Evolutionary conservation across 2,329 filamentous ascomycete species (phyloP).

Genomic region (Fusarium kyushuense): DNA sequence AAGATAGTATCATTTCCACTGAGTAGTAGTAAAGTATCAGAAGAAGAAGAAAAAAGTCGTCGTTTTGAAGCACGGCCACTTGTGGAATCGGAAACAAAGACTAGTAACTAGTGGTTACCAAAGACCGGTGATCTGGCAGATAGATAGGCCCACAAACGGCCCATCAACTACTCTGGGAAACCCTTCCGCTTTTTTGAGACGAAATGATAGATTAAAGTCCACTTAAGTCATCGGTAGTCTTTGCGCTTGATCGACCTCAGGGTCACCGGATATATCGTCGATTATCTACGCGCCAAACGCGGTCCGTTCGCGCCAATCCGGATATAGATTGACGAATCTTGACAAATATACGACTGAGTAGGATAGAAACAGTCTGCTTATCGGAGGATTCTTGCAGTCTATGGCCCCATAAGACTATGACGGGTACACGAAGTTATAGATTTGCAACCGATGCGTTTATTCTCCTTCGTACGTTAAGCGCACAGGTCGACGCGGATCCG

Average conservation of each 20-base stretch:
- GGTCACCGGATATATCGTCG: not conserved
- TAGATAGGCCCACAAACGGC: not conserved
- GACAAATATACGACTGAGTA: too few relatives aligned
- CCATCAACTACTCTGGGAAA: not conserved
- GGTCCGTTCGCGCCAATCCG: not conserved
- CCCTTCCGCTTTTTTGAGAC: not conserved
- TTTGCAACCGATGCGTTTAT: not conserved
- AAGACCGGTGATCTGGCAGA: not conserved
- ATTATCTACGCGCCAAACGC: not conserved
- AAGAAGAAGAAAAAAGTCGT: not conserved
- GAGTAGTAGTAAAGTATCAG: too few relatives aligned
- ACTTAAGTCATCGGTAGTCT: not conserved
- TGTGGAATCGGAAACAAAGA: not conserved
- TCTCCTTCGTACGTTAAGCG: not conserved
- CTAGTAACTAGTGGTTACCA: not conserved
- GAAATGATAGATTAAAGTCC: not conserved
- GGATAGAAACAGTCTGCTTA: not conserved
- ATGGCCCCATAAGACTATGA: not conserved
- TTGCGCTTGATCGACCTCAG: not conserved
- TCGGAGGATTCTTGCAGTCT: rapidly evolving
- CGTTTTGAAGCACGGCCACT: not conserved
- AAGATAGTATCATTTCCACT: not conserved
- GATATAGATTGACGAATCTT: not conserved
- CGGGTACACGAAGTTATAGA: not conserved
- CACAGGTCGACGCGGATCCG: too few relatives aligned